Conservation (phyloP, 148 eudicot genomes). For the Agrostemma githago region DNA sequence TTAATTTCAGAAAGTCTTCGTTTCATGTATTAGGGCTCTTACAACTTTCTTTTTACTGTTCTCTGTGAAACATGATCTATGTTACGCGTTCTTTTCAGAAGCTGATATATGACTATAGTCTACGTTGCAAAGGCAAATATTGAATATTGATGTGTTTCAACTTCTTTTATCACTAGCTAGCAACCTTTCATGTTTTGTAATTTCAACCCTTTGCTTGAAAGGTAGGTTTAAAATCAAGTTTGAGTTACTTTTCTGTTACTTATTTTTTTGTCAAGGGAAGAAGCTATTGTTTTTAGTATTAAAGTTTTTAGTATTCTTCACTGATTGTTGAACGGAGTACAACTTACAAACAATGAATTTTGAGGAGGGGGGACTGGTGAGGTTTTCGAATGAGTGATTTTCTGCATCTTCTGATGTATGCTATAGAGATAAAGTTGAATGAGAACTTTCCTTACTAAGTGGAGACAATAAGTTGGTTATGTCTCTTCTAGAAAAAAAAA, state of each 20-base stretch:
- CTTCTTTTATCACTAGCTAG: not conserved
- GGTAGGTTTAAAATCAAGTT: not conserved
- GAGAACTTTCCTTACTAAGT: not conserved
- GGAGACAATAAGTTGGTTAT: not conserved
- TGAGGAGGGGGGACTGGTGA: not conserved
- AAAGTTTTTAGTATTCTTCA: not conserved
- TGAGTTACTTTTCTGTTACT: not conserved
- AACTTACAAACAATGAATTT: not conserved
- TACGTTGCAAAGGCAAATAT: not conserved
- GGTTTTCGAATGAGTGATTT: not conserved
- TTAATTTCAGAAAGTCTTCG: not conserved
- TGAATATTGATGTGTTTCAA: conserved; percentile 1
- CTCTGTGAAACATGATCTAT: conserved; percentile 10
- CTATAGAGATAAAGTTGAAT: not conserved
- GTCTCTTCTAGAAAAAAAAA: not conserved
- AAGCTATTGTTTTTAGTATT: conserved; percentile 2
- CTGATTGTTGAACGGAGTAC: not conserved
- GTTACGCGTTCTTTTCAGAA: conserved; percentile 18
- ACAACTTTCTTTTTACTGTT: conserved; percentile 10
- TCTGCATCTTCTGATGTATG: not conserved
- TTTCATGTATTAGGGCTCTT: conserved; percentile 20
- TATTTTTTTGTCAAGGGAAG: not conserved
- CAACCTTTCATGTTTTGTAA: conserved; percentile 2
- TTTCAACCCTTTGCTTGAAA: not conserved
- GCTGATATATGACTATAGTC: conserved; percentile 18